Conservation (phyloP, 345 rosid species). For the Brassica nigra region DNA sequence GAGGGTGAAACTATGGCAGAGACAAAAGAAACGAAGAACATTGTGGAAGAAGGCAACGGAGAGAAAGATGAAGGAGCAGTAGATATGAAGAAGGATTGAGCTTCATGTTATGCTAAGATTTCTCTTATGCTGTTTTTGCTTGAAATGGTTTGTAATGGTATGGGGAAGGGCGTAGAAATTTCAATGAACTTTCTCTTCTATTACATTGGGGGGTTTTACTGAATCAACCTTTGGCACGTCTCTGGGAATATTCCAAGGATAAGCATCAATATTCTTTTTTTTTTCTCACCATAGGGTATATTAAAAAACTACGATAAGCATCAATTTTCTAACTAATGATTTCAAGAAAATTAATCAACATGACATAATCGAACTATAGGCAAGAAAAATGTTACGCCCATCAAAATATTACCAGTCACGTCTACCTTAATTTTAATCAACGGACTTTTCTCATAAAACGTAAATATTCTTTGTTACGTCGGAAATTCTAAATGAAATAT, state of each 20-base stretch:
- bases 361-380: background rate
- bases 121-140: background rate
- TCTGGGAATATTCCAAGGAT: background rate
- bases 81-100: slow-evolving; percentile 27
- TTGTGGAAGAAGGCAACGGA: background rate
- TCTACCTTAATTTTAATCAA: background rate
- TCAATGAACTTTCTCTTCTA: background rate
- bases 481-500: background rate
- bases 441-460: background rate
- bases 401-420: background rate
- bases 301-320: no score
- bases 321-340: no score
- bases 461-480: background rate
- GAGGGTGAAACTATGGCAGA: slow-evolving; percentile 42
- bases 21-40: slow-evolving; percentile 14
- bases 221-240: background rate
- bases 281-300: no score
- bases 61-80: slow-evolving; percentile 13
- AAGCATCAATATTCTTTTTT: background rate
- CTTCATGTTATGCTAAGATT: background rate
- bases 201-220: background rate
- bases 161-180: background rate
- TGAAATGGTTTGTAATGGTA: background rate
- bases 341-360: background rate
- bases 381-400: background rate